Conservation (phyloP, 148 eudicot genomes). For the Beta vulgaris region DNA sequence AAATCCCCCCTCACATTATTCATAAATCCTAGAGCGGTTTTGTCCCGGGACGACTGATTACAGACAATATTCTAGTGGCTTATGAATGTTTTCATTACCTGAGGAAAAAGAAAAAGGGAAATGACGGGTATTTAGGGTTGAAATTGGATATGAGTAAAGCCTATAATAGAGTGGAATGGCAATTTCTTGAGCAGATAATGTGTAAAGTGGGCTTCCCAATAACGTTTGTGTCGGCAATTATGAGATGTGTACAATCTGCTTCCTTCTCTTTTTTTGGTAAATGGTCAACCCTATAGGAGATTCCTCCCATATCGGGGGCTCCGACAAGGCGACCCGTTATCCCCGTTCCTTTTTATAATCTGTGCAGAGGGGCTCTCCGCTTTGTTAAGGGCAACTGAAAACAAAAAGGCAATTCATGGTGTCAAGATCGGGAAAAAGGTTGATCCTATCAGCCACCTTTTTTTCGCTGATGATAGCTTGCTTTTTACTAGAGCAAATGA, state of each 20-base stretch:
- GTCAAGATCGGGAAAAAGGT: neutral
- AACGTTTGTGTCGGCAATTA: neutral
- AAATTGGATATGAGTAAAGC: too few species aligned
- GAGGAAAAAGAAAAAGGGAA: too few species aligned
- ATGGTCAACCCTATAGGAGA: neutral
- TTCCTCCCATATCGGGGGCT: neutral
- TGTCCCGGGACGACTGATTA: neutral
- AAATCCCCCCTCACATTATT: neutral
- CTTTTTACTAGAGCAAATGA: neutral
- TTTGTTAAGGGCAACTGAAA: neutral
- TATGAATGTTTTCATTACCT: too few species aligned
- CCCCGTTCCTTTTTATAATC: neutral
- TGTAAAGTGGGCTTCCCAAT: neutral
- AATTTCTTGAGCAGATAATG: neutral
- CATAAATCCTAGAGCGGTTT: neutral
- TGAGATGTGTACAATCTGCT: neutral
- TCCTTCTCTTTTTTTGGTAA: neutral
- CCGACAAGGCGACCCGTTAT: neutral
- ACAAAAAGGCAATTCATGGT: neutral
- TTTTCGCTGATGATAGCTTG: neutral
- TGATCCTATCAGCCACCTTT: neutral
- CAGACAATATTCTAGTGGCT: neutral
- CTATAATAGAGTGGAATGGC: too few species aligned
- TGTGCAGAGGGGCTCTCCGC: neutral
- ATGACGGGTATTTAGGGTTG: too few species aligned